phyloP scores from a whole-genome alignment of 345 rosid genomes.

The Gossypium anomalum region DNA sequence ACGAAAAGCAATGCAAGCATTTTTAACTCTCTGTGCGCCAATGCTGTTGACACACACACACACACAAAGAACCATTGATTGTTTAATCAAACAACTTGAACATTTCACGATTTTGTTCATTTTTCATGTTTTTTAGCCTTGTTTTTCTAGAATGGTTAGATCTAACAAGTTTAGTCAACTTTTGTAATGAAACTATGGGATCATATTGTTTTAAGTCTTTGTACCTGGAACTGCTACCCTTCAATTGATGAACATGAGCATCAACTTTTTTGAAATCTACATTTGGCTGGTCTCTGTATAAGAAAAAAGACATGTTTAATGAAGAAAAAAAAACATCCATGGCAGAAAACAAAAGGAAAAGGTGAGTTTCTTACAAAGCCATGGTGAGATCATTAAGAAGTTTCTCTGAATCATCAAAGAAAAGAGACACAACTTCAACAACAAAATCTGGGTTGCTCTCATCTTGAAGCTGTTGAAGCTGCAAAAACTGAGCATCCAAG shows the following conservation, averaged over 20 bases:
- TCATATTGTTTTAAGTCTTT: background rate
- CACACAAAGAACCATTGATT: slow-evolving; percentile 7
- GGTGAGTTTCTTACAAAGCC: slow-evolving; percentile 47
- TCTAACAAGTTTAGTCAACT: slow-evolving; percentile 9
- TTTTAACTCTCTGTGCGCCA: slow-evolving; percentile 85
- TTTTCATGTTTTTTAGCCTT: background rate
- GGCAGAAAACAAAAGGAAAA: background rate
- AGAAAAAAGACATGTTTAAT: background rate
- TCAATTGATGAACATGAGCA: slow-evolving; percentile 88
- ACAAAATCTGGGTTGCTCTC: slow-evolving; percentile 97
- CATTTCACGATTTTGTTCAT: background rate
- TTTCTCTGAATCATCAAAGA: slow-evolving; percentile 88
- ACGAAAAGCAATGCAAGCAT: slow-evolving; percentile 79
- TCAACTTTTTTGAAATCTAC: slow-evolving; percentile 85
- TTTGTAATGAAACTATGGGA: background rate
- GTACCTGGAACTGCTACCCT: slow-evolving; percentile 97
- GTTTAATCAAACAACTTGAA: slow-evolving; percentile 3
- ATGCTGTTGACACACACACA: slow-evolving; percentile 52
- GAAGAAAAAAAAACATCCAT: background rate
- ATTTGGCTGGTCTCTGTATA: slow-evolving; percentile 58
- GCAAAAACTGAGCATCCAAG: slow-evolving; percentile 78
- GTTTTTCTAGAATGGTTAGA: background rate
- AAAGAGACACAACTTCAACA: slow-evolving; percentile 83
- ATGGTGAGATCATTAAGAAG: slow-evolving; percentile 78
- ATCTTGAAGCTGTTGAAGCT: slow-evolving; percentile 90